phyloP scores from a whole-genome alignment of 176 grass and related monocot species.

The Phyllostachys edulis region DNA sequence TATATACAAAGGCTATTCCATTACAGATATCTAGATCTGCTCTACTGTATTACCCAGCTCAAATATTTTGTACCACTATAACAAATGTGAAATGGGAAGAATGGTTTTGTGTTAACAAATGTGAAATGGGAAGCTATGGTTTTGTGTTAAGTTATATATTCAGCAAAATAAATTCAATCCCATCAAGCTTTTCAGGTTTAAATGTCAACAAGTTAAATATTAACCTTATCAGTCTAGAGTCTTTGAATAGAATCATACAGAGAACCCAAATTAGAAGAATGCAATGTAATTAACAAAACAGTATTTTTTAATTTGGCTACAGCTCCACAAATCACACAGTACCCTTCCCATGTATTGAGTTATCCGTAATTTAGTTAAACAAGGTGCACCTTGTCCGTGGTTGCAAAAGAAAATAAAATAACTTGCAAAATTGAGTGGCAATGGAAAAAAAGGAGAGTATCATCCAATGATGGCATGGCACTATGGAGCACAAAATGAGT shows the following conservation, averaged over 20 bases:
- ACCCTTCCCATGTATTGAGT: background rate
- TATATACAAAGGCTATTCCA: background rate
- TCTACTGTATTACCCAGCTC: background rate
- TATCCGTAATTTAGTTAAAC: background rate
- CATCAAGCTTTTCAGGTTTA: background rate
- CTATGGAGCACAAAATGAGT: constrained; percentile 5
- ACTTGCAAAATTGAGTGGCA: constrained; percentile 12
- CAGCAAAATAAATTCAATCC: background rate
- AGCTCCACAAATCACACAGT: constrained; percentile 4
- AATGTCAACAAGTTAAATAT: background rate
- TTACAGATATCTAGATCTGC: background rate
- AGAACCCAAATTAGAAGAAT: constrained; percentile 9
- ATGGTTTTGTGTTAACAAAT: background rate
- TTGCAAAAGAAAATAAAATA: background rate
- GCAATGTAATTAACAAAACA: background rate
- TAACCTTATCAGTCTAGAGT: background rate
- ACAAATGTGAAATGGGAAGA: background rate
- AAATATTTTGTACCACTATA: background rate
- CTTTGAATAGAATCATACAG: background rate
- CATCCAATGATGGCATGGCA: background rate
- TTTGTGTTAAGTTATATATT: background rate
- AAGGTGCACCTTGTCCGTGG: background rate
- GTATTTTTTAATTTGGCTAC: background rate
- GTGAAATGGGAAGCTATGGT: background rate
- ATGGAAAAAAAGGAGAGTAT: background rate